Evolutionary conservation across 768 basidiomycete species (phyloP), one percentile per base, ranked within the genome.

Genomic region (Suillus bovinus): DNA sequence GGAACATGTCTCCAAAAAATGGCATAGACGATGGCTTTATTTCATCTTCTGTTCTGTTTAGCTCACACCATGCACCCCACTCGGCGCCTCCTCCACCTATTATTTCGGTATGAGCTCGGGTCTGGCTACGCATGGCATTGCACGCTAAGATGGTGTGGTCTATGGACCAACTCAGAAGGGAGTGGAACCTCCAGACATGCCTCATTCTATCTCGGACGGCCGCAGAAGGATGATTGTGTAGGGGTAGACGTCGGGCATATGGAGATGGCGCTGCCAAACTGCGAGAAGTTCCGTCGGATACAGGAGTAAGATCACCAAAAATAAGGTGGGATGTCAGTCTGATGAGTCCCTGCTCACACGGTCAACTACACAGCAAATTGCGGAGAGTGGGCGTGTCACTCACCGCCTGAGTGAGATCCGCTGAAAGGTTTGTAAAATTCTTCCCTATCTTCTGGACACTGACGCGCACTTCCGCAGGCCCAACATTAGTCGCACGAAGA

Each of bases 371-470:
- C 36, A 53, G 42, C 16, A 44, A n/a, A 39, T 39, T 24, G 29
- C 36, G 22, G 29, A 58, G 22, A 61, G 42, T 8, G 33, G 53
- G 20, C 14, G 20, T 24, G 68, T 33, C 13, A 73, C 74, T 33
- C 65, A 87, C 87, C 68, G 81, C 72, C 71, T 89, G 88, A n/a
- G 82, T 58, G 17, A 90, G 77, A 39, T 86, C 81, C 20, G 86
- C 87, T 11, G 75, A 68, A n/a, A 90, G 54, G 61, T 87, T 87
- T 20, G 84, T 83, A 62, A 87, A 85, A 0, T 74, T 77, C 52
- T 77, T 79, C 3, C 87, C 86, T 6, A 69, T 70, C 67, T 82
- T 85, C n/a, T 86, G 38, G 1, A 69, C 72, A 6, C 75, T 78
- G 1, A 89, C 74, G 52, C 73, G 80, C 13, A 88, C 79, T 55